These are phyloP conservation scores for Emericellopsis atlantica DNA, from an alignment of 2,329 filamentous ascomycete species.

Conservation along the genomic window DNA sequence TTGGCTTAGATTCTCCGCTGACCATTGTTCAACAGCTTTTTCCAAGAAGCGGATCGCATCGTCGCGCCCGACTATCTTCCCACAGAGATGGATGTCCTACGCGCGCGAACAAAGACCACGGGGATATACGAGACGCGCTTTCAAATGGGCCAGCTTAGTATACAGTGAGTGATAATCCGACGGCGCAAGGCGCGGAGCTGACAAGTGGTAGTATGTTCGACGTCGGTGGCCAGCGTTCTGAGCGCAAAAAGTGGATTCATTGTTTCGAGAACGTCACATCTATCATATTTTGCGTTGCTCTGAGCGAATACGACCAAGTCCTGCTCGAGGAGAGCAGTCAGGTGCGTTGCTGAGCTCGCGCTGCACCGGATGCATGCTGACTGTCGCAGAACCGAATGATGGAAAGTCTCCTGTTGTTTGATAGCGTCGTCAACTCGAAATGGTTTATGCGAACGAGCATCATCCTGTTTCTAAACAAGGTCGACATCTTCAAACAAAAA, in stretches of 20 bases:
- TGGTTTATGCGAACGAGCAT: constrained; percentile 99
- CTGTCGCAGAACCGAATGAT: constrained; percentile 85
- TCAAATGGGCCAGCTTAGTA: constrained; percentile 96
- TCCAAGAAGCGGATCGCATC: constrained; percentile 83
- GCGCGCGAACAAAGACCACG: constrained; percentile 94
- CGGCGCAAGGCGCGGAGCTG: neutral
- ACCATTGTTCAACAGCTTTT: constrained; percentile 54
- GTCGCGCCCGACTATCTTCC: constrained; percentile 76
- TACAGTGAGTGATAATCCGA: constrained; percentile 58
- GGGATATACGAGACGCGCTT: constrained; percentile 99
- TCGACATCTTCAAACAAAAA: constrained; percentile 95
- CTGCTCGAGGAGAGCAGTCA: constrained; percentile 94
- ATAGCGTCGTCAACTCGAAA: constrained; percentile 95
- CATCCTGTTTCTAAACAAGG: constrained; percentile 97
- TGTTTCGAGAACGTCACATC: constrained; percentile 99
- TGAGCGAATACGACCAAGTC: constrained; percentile 98
- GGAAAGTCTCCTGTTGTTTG: constrained; percentile 91
- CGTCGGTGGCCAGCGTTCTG: constrained; percentile 90
- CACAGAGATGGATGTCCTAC: constrained; percentile 85
- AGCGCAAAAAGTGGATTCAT: constrained; percentile 99
- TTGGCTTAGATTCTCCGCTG: neutral
- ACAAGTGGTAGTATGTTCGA: constrained; percentile 76
- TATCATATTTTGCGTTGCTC: constrained; percentile 96
- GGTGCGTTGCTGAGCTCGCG: constrained; percentile 34
- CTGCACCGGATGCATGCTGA: too few relatives aligned